These are phyloP conservation scores for Nemania abortiva DNA, from an alignment of 2,329 filamentous ascomycete genomes.

Conservation along the genomic window DNA sequence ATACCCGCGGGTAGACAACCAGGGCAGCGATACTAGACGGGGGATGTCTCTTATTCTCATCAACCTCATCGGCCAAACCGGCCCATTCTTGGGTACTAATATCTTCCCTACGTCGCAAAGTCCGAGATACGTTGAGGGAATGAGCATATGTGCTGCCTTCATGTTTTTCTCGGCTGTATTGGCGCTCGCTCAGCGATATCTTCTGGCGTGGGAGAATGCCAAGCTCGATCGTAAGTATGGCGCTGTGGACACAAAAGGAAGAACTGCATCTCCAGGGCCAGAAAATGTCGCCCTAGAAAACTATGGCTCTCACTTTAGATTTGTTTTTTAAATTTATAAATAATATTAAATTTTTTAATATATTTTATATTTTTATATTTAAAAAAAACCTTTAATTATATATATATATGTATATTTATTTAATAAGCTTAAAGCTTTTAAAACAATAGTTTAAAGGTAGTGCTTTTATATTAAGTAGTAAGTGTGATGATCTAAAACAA, in stretches of 20 bases:
- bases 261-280: not conserved
- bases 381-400: no score
- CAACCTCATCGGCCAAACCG: constrained; percentile 47
- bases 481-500: no score
- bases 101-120: constrained; percentile 41
- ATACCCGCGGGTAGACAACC: constrained; percentile 42
- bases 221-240: constrained; percentile 45
- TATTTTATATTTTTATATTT: no score
- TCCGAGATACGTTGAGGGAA: constrained; percentile 44
- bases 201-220: constrained; percentile 44
- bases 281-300: constrained; percentile 40
- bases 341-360: no score
- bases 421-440: no score
- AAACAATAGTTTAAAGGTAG: no score
- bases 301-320: constrained; percentile 45
- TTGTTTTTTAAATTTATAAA: constrained; percentile 38
- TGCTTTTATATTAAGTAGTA: no score
- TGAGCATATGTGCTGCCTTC: constrained; percentile 48
- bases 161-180: constrained; percentile 48
- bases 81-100: constrained; percentile 47
- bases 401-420: no score
- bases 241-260: constrained; percentile 18
- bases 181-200: constrained; percentile 36
- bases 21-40: constrained; percentile 46
- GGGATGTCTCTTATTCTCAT: constrained; percentile 48